A percentile compares a stretch with the other conserved stretches of the same genome.
Evolutionary conservation across 129 eudicot species (phyloP).

Genomic region (Solidago caesia): DNA sequence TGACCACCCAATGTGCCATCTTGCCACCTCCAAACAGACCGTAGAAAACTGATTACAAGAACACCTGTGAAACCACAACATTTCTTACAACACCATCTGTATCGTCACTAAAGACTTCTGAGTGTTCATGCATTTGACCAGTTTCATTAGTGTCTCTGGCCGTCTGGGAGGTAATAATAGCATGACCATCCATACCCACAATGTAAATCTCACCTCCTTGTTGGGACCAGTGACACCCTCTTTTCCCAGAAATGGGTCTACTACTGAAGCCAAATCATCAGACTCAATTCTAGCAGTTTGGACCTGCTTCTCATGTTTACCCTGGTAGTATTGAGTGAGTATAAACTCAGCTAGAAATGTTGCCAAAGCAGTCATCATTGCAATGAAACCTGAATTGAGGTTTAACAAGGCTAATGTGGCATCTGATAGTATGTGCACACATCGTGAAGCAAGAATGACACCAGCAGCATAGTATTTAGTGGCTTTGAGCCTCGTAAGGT

Average conservation of each 20-base stretch:
- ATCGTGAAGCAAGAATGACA: conserved; percentile 84
- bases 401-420: conserved; percentile 59
- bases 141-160: conserved; percentile 47
- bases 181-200: conserved; percentile 64
- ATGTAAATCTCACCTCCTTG: conserved; percentile 59
- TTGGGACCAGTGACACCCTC: conserved; percentile 33
- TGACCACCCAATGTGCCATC: not conserved
- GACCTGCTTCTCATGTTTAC: conserved; percentile 57
- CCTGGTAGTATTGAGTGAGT: conserved; percentile 70
- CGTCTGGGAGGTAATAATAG: conserved; percentile 47
- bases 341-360: conserved; percentile 72
- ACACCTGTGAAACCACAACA: conserved; percentile 77
- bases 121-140: conserved; percentile 36
- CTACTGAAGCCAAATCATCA: conserved; percentile 41
- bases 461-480: conserved; percentile 91
- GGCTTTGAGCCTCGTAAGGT: not conserved
- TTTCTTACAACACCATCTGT: conserved; percentile 52
- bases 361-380: conserved; percentile 70
- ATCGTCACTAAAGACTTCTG: conserved; percentile 42
- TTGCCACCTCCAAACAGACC: not conserved
- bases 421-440: conserved; percentile 86
- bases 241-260: conserved; percentile 39
- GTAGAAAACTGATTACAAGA: not conserved
- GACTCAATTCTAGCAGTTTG: conserved; percentile 27
- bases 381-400: conserved; percentile 66